Base-by-base conservation (phyloP, 176 grass and related monocot genomes). In the Hordeum marinum region DNA sequence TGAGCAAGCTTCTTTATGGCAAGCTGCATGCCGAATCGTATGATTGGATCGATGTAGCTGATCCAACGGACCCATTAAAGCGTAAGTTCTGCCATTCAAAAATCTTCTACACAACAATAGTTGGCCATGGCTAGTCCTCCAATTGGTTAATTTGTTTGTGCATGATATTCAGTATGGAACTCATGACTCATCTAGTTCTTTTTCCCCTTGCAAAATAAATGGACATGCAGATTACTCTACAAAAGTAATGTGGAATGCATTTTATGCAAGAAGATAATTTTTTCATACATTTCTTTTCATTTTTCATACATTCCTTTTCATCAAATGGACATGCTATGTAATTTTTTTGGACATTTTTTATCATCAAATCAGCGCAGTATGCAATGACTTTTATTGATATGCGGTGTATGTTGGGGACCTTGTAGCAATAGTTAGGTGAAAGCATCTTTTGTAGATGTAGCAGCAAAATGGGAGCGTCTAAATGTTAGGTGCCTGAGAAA, bases 1-100 rank as follows among this genome's bases (percentile, higher is more conserved):
- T 98, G 42, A 98, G 96, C 89, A 98, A 98, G 81, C 93, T 98
- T 92, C 90, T 98, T 61, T 98, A 95, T 76, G 96, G 96, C 52
- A 92, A 73, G 31, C 15, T 98, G 84, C 93, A 94, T 25, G 90
- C 91, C 5, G 92, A 92, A 86, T 98, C 96, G 18, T 98, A 98
- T 90, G 96, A 98, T 80, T 98, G 91, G 93, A 78, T 98, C 60
- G 88, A 94, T 67, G 17, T 83, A 60, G 83, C 63, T 63, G 89
- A 87, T 71, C 90, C 75, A 52, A 34, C 77, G 17, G 89, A 92
- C 63, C 71, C 60, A 14, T 84, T 90, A 62, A 79, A 87, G 72
- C 87, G 93, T 98, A 64, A 86, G 69, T 86, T 87, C 79, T 89
- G 52, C 17, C 66, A 82, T 89, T 90, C 84, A 17, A 48, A 66